Base-by-base conservation (phyloP, 2,329 filamentous ascomycete species). In the Metarhizium robertsii region DNA sequence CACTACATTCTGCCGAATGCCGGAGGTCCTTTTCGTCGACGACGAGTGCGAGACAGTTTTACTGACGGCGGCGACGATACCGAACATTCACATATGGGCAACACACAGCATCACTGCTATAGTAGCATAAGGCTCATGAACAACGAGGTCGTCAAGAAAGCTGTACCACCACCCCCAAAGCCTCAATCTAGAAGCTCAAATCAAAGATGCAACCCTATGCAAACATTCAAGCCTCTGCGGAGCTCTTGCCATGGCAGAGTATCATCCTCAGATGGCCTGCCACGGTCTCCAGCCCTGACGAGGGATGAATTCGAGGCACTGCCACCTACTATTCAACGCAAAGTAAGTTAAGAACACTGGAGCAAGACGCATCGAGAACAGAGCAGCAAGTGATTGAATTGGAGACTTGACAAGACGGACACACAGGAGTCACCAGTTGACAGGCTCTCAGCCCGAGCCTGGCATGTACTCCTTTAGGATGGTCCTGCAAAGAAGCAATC, bases 301-400 rank as follows among this genome's bases (percentile, higher is more conserved):
- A 70, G 61, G 57, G 64, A 70, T 36, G 70, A 73, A 53, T 80
- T 80, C 57, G 76, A 80, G 60, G 73, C 75, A 45, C 69, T 83
- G 11, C 80, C 80, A 20, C 76, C 76, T 29, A 78, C 78, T 16
- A 73, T 83, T 53, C 73, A 78, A 63, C 73, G 79, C 67, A 83
- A 83, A 72, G 80, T 83, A 69, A 73, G 79, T 72, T 42, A 34
- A 11, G 25, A 25, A 25, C 25, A 4, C 25, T 51, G 16, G 6
- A 34, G 30, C 30, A 29, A 36, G 8, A 48, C 16, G 3, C 20
- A 30, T 6, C 13, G 18, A 45, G 18, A 30, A 48, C 25, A 18
- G 7, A 48, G 11, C 20, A 48, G 11, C 20, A 30, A 48, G 25
- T 7, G 25, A 30, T 13, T 25, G 45, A 29, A 14, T 29, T 30